phyloP scores from a whole-genome alignment of 2,329 filamentous ascomycete species.

The Clarireedia homoeocarpa region DNA sequence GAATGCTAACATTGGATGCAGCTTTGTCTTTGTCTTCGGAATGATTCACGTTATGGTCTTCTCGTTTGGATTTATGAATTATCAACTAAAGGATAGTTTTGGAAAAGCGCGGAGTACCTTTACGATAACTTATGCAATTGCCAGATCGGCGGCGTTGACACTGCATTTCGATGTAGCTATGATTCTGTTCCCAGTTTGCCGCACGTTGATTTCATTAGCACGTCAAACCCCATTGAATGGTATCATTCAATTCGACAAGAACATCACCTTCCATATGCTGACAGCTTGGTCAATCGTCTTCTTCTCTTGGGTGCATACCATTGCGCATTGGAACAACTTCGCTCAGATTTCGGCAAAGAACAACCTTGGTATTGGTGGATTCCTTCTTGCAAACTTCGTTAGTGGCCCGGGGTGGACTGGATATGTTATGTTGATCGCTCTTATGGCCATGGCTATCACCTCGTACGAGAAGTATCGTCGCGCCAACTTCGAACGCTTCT shows the following conservation, averaged over 20 bases:
- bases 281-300: conserved; percentile 85
- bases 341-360: conserved; percentile 68
- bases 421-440: conserved; percentile 71
- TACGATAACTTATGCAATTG: conserved; percentile 69
- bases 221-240: conserved; percentile 77
- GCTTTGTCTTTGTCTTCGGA: conserved; percentile 71
- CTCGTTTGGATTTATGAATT: conserved; percentile 72
- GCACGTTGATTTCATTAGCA: conserved; percentile 73
- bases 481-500: conserved; percentile 82
- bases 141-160: conserved; percentile 65
- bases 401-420: conserved; percentile 81
- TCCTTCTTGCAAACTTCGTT: conserved; percentile 66
- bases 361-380: conserved; percentile 70
- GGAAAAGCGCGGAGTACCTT: conserved; percentile 58
- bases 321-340: conserved; percentile 84
- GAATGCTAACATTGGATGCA: conserved; percentile 32
- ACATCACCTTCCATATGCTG: conserved; percentile 80
- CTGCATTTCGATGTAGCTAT: conserved; percentile 77
- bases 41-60: conserved; percentile 70
- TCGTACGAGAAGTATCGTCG: conserved; percentile 70
- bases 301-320: conserved; percentile 79
- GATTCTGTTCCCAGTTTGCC: conserved; percentile 73
- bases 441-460: conserved; percentile 73
- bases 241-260: conserved; percentile 83
- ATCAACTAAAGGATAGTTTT: conserved; percentile 69